A percentile compares a stretch with the other conserved stretches of the same genome.
These are phyloP conservation scores for Panicum miliaceum DNA, from an alignment of 176 grass and related monocot species.

Conservation along the genomic window DNA sequence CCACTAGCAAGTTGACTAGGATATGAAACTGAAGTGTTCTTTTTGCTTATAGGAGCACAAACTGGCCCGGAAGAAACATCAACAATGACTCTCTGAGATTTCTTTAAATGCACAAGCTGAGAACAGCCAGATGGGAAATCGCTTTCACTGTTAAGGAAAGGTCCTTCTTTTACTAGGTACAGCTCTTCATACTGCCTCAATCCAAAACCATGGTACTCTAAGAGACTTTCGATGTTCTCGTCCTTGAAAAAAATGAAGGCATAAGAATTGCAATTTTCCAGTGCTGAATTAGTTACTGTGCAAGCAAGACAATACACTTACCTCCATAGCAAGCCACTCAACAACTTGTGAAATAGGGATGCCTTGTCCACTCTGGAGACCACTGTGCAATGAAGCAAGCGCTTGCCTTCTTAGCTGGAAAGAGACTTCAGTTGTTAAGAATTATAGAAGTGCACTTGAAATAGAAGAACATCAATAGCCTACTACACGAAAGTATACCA, in stretches of 20 bases:
- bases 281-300: conserved; percentile 28
- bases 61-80: conserved; percentile 68
- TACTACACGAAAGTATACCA: conserved; percentile 26
- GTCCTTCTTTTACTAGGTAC: conserved; percentile 87
- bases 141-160: conserved; percentile 70
- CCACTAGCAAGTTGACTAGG: conserved; percentile 27
- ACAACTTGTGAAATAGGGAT: conserved; percentile 80
- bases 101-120: conserved; percentile 78
- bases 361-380: conserved; percentile 87
- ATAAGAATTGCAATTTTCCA: background rate
- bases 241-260: conserved; percentile 56
- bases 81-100: conserved; percentile 58
- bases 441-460: conserved; percentile 31
- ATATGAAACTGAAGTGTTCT: conserved; percentile 30
- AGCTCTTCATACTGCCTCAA: conserved; percentile 77
- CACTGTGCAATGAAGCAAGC: conserved; percentile 79
- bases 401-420: conserved; percentile 90
- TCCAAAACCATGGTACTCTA: conserved; percentile 84
- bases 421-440: conserved; percentile 39
- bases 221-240: conserved; percentile 68
- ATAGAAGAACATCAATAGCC: conserved; percentile 31
- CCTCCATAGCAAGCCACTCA: conserved; percentile 88
- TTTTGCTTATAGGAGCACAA: conserved; percentile 39
- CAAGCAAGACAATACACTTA: conserved; percentile 45
- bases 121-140: conserved; percentile 72